Conservation (phyloP, 129 eudicot species). For the Chrysanthemum makinoi region DNA sequence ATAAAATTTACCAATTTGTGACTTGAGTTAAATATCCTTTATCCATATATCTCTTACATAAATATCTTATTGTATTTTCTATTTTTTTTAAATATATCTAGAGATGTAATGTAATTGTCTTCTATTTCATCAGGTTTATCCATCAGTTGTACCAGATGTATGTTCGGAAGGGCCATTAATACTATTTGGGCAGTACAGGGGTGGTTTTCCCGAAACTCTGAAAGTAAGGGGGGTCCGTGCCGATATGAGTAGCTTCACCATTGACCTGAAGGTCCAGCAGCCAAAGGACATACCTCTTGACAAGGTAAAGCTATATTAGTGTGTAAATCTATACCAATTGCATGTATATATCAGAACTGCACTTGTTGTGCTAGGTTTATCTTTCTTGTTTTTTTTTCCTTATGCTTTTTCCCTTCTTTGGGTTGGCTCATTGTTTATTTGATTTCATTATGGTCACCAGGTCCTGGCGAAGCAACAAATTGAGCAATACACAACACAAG, state of each 20-base stretch:
- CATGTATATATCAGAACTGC: no score
- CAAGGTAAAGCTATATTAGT: conserved; percentile 36
- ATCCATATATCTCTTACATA: no score
- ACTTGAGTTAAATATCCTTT: not conserved
- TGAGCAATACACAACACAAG: conserved; percentile 63
- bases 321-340: not conserved
- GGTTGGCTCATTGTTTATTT: not conserved
- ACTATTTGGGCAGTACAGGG: conserved; percentile 67
- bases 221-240: conserved; percentile 48
- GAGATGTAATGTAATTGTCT: conserved; percentile 4
- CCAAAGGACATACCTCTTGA: conserved; percentile 70
- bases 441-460: conserved; percentile 31
- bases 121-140: conserved; percentile 45
- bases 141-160: conserved; percentile 66
- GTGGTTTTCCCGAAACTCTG: conserved; percentile 63
- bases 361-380: not conserved
- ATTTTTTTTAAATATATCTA: not conserved
- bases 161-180: conserved; percentile 60
- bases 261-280: conserved; percentile 60
- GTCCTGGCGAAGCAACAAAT: conserved; percentile 66
- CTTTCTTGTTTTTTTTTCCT: not conserved
- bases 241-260: conserved; percentile 47
- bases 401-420: not conserved
- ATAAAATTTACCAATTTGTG: not conserved
- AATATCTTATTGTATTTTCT: no score